These are phyloP conservation scores for Coniferiporia weirii DNA, from an alignment of 1,284 basidiomycete genomes.

Conservation along the genomic window DNA sequence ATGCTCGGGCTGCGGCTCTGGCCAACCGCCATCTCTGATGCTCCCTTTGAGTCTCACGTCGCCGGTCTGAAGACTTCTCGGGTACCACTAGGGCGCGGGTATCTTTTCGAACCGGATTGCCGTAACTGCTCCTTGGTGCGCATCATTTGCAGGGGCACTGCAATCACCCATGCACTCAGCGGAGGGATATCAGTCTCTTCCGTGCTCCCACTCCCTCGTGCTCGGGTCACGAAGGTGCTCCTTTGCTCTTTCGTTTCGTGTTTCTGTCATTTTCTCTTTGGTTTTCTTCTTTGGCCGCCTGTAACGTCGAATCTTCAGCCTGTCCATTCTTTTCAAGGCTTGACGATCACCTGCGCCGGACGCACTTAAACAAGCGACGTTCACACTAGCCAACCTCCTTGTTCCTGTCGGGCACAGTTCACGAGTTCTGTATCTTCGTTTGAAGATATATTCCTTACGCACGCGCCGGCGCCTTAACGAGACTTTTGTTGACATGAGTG, in stretches of 20 bases:
- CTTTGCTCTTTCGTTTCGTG: constrained; percentile 7
- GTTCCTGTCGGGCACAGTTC: constrained; percentile 32
- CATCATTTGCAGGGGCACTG: too few species aligned
- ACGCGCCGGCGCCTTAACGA: too few species aligned
- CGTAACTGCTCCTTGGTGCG: not conserved
- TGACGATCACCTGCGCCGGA: constrained; percentile 29
- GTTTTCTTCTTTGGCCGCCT: constrained; percentile 16
- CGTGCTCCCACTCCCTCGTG: not conserved
- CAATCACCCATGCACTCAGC: not conserved
- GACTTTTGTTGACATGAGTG: constrained; percentile 20
- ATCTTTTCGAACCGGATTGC: not conserved
- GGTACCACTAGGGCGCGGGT: not conserved
- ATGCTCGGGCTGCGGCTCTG: not conserved
- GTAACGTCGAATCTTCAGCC: constrained; percentile 14
- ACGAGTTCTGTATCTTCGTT: not conserved
- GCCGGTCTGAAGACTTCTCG: too few species aligned
- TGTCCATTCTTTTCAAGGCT: constrained; percentile 36
- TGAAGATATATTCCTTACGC: not conserved
- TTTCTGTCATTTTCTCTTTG: constrained; percentile 5
- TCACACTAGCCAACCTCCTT: constrained; percentile 22
- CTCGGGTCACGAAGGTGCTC: constrained; percentile 1
- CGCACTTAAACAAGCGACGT: constrained; percentile 23
- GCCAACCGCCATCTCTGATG: constrained; percentile 5
- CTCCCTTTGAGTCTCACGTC: constrained; percentile 1
- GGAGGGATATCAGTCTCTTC: not conserved